Evolutionary conservation across 2,329 filamentous ascomycete species (phyloP).

Genomic region (Aspergillus pseudoglaucus): DNA sequence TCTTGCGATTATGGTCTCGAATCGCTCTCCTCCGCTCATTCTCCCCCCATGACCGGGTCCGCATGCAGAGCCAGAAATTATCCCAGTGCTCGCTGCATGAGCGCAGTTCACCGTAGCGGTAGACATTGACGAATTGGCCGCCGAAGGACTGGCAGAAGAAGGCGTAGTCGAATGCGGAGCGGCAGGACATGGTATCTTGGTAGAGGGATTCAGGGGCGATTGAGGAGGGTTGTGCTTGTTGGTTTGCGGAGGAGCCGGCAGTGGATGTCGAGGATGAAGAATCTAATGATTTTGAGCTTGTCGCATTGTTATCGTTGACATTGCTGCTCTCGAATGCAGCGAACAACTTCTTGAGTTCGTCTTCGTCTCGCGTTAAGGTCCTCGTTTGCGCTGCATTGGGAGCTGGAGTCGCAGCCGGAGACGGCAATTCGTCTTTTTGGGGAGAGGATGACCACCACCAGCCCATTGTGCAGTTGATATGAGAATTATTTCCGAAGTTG

Average conservation of each 20-base stretch:
- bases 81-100: conserved; percentile 80
- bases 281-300: conserved; percentile 3
- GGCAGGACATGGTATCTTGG: conserved; percentile 79
- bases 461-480: conserved; percentile 32
- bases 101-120: conserved; percentile 72
- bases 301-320: conserved; percentile 11
- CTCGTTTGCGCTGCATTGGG: conserved; percentile 14
- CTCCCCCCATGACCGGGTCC: conserved; percentile 58
- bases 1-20: conserved; percentile 60
- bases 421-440: conserved; percentile 19
- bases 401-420: conserved; percentile 6
- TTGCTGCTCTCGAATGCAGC: conserved; percentile 39
- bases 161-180: conserved; percentile 80
- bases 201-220: conserved; percentile 63
- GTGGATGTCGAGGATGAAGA: conserved; percentile 2
- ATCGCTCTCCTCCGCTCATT: conserved; percentile 55
- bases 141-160: conserved; percentile 91
- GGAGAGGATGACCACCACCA: conserved; percentile 39
- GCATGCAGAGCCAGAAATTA: conserved; percentile 98
- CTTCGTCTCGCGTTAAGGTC: conserved; percentile 39
- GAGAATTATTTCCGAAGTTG: neutral
- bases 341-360: conserved; percentile 50
- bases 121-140: conserved; percentile 86
- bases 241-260: conserved; percentile 7
- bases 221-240: conserved; percentile 19